Conservation (phyloP, 2,329 filamentous ascomycete genomes). For the Phyllachora maydis region DNA sequence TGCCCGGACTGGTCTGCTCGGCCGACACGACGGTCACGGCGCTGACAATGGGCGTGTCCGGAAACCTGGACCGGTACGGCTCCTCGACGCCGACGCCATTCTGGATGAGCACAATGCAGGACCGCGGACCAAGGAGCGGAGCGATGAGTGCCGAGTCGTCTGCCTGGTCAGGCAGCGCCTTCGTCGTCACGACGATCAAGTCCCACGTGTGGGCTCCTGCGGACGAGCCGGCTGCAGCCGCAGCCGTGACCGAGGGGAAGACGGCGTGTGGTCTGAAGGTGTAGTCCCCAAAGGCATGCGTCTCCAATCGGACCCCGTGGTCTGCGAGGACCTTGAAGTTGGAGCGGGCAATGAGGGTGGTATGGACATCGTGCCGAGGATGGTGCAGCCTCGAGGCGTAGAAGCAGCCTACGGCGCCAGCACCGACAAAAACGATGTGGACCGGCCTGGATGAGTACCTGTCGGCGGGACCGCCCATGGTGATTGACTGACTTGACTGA, state of each 20-base stretch:
- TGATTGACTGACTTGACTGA: constrained; percentile 1
- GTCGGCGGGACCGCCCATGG: constrained; percentile 8
- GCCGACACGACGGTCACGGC: constrained; percentile 51
- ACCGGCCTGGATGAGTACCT: no score
- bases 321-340: constrained; percentile 45
- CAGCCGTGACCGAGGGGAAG: constrained; percentile 40
- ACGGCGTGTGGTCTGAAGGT: constrained; percentile 38
- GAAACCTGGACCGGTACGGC: constrained; percentile 42
- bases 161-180: constrained; percentile 43
- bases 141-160: constrained; percentile 41
- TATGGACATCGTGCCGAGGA: constrained; percentile 27
- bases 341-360: constrained; percentile 53
- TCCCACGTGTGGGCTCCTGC: constrained; percentile 16
- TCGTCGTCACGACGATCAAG: constrained; percentile 50
- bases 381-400: constrained; percentile 48
- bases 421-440: constrained; percentile 46
- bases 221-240: constrained; percentile 10
- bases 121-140: constrained; percentile 30
- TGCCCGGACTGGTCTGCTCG: constrained; percentile 40
- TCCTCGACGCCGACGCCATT: constrained; percentile 52
- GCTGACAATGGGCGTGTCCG: constrained; percentile 36
- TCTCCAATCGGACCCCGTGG: constrained; percentile 41
- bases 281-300: constrained; percentile 47
- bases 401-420: constrained; percentile 52
- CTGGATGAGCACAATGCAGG: constrained; percentile 46